Evolutionary conservation across 129 eudicot species (phyloP), one percentile per base, ranked within the genome.

Genomic region (Flaveria brownii): DNA sequence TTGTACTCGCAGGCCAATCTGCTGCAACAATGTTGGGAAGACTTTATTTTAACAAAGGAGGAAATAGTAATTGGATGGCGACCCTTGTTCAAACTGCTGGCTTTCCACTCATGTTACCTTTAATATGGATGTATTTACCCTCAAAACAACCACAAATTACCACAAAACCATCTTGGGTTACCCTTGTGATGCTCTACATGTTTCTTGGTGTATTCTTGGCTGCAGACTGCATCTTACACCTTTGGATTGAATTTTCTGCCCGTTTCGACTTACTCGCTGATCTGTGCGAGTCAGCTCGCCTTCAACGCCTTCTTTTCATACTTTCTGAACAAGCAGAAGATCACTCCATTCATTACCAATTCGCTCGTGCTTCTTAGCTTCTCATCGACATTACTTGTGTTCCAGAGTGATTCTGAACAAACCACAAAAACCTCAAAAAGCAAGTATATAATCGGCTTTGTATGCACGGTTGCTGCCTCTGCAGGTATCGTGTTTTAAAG

Each of bases 21-120:
- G 82, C 22, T 15, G 85, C 82, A 56, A 52, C 62, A 63, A 63
- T 82, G 69, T 62, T 82, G 36, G 81, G 81, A 61, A 76, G 81
- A 52, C 78, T 82, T 46, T 82, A 82, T 50, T 82, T 82, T 50
- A 61, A 62, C 54, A 76, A 62, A 23, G 85, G 85, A 22, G 85
- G 85, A 76, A 81, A 82, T 8, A 82, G 85, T 25, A 82, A 70
- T 70, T 82, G 85, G 85, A 76, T 82, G 81, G 81, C 81, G 25
- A 82, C 81, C 25, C 85, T 82, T 52, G 81, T 82, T 61, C 85
- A 82, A 71, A 49, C 69, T 75, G 74, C 18, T 12, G 85, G 85
- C 28, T 82, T 82, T 60, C 85, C 85, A 41, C 17, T 82, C 23
- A 41, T 54, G 39, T 45, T 70, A 3, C 85, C 81, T 50, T 62